phyloP scores from a whole-genome alignment of 2,329 filamentous ascomycete species.

The Beauveria bassiana region DNA sequence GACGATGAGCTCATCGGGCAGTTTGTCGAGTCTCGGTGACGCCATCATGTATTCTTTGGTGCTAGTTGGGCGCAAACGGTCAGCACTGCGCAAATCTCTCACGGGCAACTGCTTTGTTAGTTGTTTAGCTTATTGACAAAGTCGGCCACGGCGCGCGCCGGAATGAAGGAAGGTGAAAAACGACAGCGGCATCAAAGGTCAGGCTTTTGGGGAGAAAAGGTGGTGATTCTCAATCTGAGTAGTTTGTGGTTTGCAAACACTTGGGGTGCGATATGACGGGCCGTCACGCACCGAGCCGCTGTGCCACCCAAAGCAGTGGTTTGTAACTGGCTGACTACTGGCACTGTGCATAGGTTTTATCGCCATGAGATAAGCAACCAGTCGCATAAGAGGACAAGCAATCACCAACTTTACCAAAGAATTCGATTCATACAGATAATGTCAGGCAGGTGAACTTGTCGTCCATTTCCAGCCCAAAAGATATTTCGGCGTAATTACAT shows the following conservation, averaged over 20 bases:
- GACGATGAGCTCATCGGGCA: neutral
- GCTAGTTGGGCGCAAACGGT: neutral
- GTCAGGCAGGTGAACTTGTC: neutral
- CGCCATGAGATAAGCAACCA: neutral
- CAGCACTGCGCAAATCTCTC: too few species aligned
- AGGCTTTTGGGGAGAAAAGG: too few species aligned
- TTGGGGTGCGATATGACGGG: neutral
- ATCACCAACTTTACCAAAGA: neutral
- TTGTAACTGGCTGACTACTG: neutral
- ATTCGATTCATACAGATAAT: constrained; percentile 3
- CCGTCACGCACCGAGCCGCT: neutral
- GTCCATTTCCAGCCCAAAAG: neutral
- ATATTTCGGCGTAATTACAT: constrained; percentile 1
- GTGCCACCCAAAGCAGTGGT: neutral
- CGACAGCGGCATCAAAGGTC: too few species aligned
- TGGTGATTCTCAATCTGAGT: too few species aligned
- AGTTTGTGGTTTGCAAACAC: neutral
- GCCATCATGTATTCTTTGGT: neutral
- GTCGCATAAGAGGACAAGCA: neutral
- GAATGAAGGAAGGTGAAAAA: too few species aligned
- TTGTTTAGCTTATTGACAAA: too few species aligned
- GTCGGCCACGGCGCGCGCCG: too few species aligned
- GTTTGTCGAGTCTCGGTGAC: neutral
- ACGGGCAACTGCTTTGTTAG: too few species aligned
- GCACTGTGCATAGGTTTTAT: neutral